A percentile compares a stretch with the other conserved stretches of the same genome.
These are phyloP conservation scores for Cyclotella kingstonii DNA, from an alignment of 108 stramenopile species.

Conservation along the genomic window DNA sequence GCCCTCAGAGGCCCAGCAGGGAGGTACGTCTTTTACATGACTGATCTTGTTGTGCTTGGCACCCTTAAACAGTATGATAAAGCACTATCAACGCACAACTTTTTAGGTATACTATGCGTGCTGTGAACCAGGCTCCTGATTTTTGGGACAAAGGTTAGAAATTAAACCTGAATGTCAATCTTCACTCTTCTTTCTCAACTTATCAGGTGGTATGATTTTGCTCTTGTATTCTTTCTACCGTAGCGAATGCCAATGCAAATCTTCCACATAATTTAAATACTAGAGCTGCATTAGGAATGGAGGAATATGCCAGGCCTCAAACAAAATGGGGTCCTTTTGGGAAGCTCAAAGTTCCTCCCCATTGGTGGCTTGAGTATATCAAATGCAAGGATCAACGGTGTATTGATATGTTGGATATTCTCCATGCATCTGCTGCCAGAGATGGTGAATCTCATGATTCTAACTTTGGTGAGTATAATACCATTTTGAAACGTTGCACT, in stretches of 20 bases:
- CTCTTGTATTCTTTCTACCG: neutral
- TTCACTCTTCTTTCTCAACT: too few species aligned
- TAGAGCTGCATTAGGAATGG: constrained; percentile 46
- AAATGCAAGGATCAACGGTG: constrained; percentile 39
- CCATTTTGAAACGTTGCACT: neutral
- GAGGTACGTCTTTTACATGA: constrained; percentile 5
- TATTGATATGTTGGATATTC: constrained; percentile 56
- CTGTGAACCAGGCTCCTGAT: constrained; percentile 50
- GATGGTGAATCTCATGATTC: constrained; percentile 71
- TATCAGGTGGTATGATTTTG: neutral
- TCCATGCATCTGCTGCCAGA: constrained; percentile 52
- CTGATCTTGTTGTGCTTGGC: neutral
- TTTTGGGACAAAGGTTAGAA: constrained; percentile 53
- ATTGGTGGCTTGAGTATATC: constrained; percentile 71
- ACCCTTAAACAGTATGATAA: too few species aligned
- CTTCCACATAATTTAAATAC: constrained; percentile 48
- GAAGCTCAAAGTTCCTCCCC: constrained; percentile 54
- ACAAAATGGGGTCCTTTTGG: constrained; percentile 58
- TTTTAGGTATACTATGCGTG: constrained; percentile 35
- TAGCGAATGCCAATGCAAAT: constrained; percentile 34
- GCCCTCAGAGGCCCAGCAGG: constrained; percentile 64
- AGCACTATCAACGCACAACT: too few species aligned
- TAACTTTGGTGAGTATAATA: constrained; percentile 23
- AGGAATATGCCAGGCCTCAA: constrained; percentile 43
- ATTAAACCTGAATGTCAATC: neutral